A percentile compares a stretch with the other conserved stretches of the same genome.
phyloP scores from a whole-genome alignment of 345 rosid genomes.

The Raphanus sativus region DNA sequence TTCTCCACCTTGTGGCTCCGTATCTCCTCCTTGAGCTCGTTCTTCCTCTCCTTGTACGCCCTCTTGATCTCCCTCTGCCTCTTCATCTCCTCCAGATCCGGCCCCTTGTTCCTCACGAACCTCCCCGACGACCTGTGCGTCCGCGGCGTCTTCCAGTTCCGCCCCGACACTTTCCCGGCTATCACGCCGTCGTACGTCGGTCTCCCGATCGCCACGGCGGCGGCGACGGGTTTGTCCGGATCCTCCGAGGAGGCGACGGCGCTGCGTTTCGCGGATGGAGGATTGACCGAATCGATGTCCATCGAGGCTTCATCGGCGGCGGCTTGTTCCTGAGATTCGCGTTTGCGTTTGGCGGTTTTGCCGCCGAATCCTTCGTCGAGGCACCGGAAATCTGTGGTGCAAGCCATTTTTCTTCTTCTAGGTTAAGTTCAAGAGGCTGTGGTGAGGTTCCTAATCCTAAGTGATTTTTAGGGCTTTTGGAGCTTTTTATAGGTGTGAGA shows the following conservation, averaged over 20 bases:
- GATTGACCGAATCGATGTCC: slow-evolving; percentile 52
- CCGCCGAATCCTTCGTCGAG: slow-evolving; percentile 98
- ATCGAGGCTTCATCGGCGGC: slow-evolving; percentile 46
- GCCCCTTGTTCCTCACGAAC: slow-evolving; percentile 58
- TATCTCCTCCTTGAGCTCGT: slow-evolving; percentile 83
- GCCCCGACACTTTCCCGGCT: slow-evolving; percentile 83
- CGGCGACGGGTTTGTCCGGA: slow-evolving; percentile 61
- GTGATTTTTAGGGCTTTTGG: slow-evolving; percentile 20
- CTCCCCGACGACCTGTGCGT: slow-evolving; percentile 70
- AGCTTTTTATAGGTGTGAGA: background rate
- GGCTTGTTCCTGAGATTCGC: slow-evolving; percentile 40
- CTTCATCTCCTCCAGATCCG: slow-evolving; percentile 60
- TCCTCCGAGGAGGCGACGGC: slow-evolving; percentile 69
- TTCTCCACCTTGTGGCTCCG: slow-evolving; percentile 75
- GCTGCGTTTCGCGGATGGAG: slow-evolving; percentile 68
- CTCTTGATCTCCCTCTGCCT: slow-evolving; percentile 73
- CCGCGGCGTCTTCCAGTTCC: slow-evolving; percentile 79
- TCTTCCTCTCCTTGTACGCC: slow-evolving; percentile 73
- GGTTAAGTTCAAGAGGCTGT: background rate
- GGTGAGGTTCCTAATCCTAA: background rate
- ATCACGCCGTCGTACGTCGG: slow-evolving; percentile 95
- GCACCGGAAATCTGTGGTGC: slow-evolving; percentile 80
- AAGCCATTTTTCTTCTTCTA: slow-evolving; percentile 57
- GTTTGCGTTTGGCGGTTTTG: slow-evolving; percentile 84
- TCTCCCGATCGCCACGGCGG: slow-evolving; percentile 40